Conservation (phyloP, 495 filamentous ascomycete species). For the Tuber aestivum region DNA sequence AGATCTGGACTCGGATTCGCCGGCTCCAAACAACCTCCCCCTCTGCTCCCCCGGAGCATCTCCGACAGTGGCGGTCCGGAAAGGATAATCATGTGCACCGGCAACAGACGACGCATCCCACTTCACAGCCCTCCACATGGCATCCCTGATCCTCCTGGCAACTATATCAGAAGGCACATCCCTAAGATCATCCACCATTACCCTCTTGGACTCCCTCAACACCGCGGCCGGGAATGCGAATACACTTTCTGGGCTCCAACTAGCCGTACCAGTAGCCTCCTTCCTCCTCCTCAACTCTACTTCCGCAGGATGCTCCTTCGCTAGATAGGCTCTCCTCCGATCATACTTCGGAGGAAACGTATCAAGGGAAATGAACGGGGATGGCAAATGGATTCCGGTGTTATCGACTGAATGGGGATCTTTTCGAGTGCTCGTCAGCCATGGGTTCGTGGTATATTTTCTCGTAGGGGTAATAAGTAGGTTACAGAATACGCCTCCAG, state of each 20-base stretch:
- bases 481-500: conserved; percentile 21
- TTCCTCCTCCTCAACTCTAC: not conserved
- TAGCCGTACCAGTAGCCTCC: not conserved
- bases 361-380: not conserved
- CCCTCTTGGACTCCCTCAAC: not conserved
- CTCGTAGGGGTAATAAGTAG: not conserved
- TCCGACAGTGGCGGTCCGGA: not conserved
- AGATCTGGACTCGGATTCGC: too few relatives aligned
- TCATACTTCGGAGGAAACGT: not conserved
- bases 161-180: not conserved
- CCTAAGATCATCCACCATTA: not conserved
- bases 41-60: not conserved
- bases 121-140: not conserved
- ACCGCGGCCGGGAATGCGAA: not conserved
- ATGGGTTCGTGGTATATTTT: not conserved
- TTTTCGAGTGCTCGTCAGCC: not conserved
- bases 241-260: not conserved
- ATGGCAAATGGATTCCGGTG: not conserved
- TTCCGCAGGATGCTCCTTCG: not conserved
- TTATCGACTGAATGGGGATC: not conserved
- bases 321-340: not conserved
- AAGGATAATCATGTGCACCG: not conserved
- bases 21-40: not conserved
- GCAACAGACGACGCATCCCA: not conserved
- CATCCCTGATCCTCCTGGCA: not conserved